These are phyloP conservation scores for Malassezia globosa DNA, from an alignment of 1,284 basidiomycete genomes.

Conservation along the genomic window DNA sequence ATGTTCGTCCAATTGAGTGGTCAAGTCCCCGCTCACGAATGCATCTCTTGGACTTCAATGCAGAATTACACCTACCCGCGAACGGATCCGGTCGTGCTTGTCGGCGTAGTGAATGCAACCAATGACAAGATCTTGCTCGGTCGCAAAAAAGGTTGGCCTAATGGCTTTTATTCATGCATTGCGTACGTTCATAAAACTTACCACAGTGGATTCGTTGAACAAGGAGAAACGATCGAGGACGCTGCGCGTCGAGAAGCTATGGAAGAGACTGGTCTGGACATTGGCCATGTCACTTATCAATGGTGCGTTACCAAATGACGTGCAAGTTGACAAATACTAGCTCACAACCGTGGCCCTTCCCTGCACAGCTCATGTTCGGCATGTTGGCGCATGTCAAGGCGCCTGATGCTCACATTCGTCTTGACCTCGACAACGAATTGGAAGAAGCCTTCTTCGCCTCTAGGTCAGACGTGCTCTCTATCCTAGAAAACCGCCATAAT, in stretches of 20 bases:
- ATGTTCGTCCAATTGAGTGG: conserved; percentile 21
- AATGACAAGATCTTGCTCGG: conserved; percentile 75
- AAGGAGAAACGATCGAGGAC: conserved; percentile 67
- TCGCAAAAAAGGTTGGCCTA: conserved; percentile 57
- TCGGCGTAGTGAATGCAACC: conserved; percentile 67
- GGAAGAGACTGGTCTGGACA: conserved; percentile 83
- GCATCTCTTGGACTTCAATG: conserved; percentile 5
- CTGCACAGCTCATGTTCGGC: conserved; percentile 80
- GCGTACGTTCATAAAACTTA: conserved; percentile 19
- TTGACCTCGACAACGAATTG: conserved; percentile 91
- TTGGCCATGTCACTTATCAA: conserved; percentile 75
- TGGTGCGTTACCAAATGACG: background rate
- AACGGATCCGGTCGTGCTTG: conserved; percentile 64
- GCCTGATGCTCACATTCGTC: conserved; percentile 57
- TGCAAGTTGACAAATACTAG: conserved; percentile 47
- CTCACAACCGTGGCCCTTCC: conserved; percentile 62
- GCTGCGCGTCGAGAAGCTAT: conserved; percentile 82
- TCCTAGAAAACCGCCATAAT: background rate
- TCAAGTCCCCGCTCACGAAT: conserved; percentile 7
- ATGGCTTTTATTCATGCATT: conserved; percentile 36
- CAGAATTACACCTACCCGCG: conserved; percentile 40
- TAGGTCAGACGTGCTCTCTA: background rate
- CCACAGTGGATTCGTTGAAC: conserved; percentile 33
- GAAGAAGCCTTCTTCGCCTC: conserved; percentile 73
- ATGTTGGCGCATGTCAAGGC: conserved; percentile 40